Conservation (phyloP, 2,329 filamentous ascomycete genomes). For the Sporothrix globosa region DNA sequence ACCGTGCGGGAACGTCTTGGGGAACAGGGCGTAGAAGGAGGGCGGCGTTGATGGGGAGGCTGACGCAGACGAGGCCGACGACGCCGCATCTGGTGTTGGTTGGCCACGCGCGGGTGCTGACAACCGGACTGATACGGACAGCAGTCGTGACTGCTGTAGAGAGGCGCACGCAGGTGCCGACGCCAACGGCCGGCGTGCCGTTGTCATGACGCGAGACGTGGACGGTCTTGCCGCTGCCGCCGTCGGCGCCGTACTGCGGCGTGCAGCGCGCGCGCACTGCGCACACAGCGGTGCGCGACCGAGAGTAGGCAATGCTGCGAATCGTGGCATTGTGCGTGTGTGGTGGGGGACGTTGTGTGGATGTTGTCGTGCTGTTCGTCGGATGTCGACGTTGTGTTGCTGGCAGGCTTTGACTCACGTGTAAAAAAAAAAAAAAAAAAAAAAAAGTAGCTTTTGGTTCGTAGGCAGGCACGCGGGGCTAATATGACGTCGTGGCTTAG, state of each 20-base stretch:
- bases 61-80: slow-evolving; percentile 16
- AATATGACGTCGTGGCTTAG: not conserved
- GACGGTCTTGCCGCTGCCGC: not conserved
- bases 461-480: not conserved
- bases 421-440: not conserved
- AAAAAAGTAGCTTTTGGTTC: not conserved
- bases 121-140: not conserved
- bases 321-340: not conserved
- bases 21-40: slow-evolving; percentile 82
- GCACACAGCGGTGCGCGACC: slow-evolving; percentile 15
- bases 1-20: slow-evolving; percentile 71
- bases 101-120: not conserved
- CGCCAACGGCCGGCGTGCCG: too few relatives aligned
- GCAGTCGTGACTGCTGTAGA: not conserved
- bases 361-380: not conserved
- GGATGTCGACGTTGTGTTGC: not conserved
- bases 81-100: not conserved
- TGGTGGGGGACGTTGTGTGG: not conserved
- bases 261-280: slow-evolving; percentile 21
- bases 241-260: not conserved
- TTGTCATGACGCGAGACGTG: not conserved
- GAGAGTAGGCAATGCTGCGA: not conserved
- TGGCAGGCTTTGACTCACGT: not conserved
- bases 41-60: slow-evolving; percentile 11
- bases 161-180: not conserved